Evolutionary conservation across 2,329 filamentous ascomycete genomes (phyloP).

Genomic region (Fusarium sp.): DNA sequence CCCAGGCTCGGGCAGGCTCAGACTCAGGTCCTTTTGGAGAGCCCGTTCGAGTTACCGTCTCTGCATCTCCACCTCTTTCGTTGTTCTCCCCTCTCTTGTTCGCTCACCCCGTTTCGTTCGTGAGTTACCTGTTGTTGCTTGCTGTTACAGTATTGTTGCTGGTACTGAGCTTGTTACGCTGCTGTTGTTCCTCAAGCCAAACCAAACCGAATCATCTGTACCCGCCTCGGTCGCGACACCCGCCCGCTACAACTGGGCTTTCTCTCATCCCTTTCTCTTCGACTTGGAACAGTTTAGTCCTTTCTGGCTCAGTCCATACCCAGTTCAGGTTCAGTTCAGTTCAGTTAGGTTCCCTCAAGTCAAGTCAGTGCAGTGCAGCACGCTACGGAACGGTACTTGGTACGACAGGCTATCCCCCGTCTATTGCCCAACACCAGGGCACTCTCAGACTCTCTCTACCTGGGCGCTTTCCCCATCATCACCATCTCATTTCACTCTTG

Average conservation of each 20-base stretch:
- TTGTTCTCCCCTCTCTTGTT: constrained; percentile 20
- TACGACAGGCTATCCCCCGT: constrained; percentile 13
- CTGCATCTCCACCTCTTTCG: constrained; percentile 27
- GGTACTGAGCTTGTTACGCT: neutral
- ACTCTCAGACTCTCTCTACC: constrained; percentile 6
- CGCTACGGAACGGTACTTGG: constrained; percentile 25
- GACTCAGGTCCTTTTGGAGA: constrained; percentile 36
- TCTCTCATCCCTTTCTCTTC: constrained; percentile 34
- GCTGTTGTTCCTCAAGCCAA: neutral
- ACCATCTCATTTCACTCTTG: constrained; percentile 37
- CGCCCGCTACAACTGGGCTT: constrained; percentile 18
- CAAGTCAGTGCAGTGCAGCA: constrained; percentile 3
- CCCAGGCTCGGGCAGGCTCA: constrained; percentile 7
- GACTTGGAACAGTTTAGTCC: constrained; percentile 31
- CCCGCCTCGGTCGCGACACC: constrained; percentile 41
- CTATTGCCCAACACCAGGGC: constrained; percentile 1
- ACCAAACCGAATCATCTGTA: constrained; percentile 22
- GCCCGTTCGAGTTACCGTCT: constrained; percentile 30
- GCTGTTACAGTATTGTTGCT: constrained; percentile 4
- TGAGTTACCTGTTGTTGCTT: neutral
- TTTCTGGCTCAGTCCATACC: neutral
- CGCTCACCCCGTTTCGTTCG: constrained; percentile 27
- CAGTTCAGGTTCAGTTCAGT: neutral
- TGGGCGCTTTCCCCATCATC: constrained; percentile 33
- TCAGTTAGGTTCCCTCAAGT: neutral